These are phyloP conservation scores for Helotiales sp. DNA, from an alignment of 2,329 filamentous ascomycete species.

Conservation along the genomic window DNA sequence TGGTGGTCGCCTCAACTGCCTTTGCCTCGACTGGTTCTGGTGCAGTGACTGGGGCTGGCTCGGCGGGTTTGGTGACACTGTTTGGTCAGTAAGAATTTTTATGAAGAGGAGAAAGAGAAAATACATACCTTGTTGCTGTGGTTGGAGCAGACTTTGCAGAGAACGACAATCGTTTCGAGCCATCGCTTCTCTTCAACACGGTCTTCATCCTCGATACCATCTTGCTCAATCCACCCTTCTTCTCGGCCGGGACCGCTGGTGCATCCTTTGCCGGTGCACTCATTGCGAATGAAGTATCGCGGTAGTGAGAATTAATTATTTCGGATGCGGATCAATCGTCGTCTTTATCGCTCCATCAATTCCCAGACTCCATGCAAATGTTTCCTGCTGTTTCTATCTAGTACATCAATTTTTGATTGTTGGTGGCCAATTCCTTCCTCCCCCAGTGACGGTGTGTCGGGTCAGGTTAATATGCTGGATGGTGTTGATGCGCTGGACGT, in stretches of 20 bases:
- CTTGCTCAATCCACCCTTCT: conserved; percentile 37
- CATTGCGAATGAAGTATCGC: conserved; percentile 28
- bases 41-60: conserved; percentile 12
- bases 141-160: conserved; percentile 18
- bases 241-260: conserved; percentile 30
- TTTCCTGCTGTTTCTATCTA: neutral
- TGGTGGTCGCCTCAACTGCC: conserved; percentile 9
- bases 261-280: conserved; percentile 32
- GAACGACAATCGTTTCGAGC: conserved; percentile 38
- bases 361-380: neutral
- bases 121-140: conserved; percentile 31
- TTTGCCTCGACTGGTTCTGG: conserved; percentile 18
- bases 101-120: neutral
- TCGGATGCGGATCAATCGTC: conserved; percentile 3
- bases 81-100: conserved; percentile 17
- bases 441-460: conserved; percentile 3
- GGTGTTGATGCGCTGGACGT: neutral
- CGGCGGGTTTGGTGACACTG: conserved; percentile 22
- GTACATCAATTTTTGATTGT: neutral
- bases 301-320: conserved; percentile 13
- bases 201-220: conserved; percentile 40
- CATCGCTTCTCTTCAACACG: conserved; percentile 38
- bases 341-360: conserved; percentile 11
- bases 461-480: neutral
- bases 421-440: neutral